Percentiles rank a stretch among this genome's conserved stretches.
Evolutionary conservation across 1,284 basidiomycete genomes (phyloP).

Genomic region (Ceratobasidium sp.): DNA sequence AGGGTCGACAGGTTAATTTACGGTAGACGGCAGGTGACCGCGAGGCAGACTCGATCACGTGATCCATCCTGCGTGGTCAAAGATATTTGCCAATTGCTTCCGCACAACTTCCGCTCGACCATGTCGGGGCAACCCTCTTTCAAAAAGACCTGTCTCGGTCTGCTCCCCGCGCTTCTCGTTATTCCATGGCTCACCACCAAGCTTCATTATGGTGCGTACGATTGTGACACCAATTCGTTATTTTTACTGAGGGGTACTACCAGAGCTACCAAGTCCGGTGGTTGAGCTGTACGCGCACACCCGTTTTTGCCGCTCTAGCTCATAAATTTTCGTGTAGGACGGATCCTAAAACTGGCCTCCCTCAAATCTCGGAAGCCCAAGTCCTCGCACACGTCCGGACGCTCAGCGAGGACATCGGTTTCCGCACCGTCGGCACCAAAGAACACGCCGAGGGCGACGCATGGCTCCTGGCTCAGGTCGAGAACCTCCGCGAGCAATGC

Average conservation of each 20-base stretch:
- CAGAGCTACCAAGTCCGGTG: constrained; percentile 18
- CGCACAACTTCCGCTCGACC: constrained; percentile 20
- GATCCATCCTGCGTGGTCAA: not conserved
- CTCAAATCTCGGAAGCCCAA: constrained; percentile 72
- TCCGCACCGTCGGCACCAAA: constrained; percentile 87
- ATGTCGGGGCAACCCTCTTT: constrained; percentile 18
- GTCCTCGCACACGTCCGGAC: constrained; percentile 68
- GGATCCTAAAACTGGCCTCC: constrained; percentile 55
- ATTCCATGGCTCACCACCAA: constrained; percentile 31
- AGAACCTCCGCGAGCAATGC: constrained; percentile 66
- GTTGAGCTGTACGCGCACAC: constrained; percentile 24
- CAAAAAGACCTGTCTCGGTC: constrained; percentile 8
- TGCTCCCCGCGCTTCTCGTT: constrained; percentile 28
- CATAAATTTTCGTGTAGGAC: not conserved
- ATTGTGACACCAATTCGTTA: not conserved
- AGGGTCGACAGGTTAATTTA: too few species aligned
- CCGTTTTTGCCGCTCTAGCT: not conserved
- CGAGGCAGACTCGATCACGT: not conserved
- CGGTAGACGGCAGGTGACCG: too few species aligned
- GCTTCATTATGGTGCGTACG: constrained; percentile 20
- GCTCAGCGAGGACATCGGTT: constrained; percentile 86
- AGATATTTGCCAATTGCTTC: not conserved
- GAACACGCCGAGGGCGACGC: constrained; percentile 86
- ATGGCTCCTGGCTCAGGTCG: constrained; percentile 78
- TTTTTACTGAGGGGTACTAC: not conserved